A percentile compares a stretch with the other conserved stretches of the same genome.
These are phyloP conservation scores for Pseudogymnoascus sp. DNA, from an alignment of 2,329 filamentous ascomycete genomes.

Conservation along the genomic window DNA sequence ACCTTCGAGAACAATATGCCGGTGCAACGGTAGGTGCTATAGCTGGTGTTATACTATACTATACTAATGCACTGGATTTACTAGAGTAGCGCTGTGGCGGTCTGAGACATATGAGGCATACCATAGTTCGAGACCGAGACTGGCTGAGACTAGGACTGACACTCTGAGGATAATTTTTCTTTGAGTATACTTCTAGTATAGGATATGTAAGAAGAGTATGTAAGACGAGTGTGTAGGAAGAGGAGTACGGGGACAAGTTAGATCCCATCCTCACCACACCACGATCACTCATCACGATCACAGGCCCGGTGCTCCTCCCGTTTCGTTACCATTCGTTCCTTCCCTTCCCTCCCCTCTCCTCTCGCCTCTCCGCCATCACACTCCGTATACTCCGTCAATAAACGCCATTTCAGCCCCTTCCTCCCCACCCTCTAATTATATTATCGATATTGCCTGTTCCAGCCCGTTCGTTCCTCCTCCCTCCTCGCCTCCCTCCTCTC, in stretches of 20 bases:
- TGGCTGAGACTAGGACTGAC: not conserved
- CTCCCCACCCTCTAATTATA: not conserved
- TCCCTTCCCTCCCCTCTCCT: not conserved
- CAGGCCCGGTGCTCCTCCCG: not conserved
- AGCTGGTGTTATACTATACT: not conserved
- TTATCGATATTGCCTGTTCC: not conserved
- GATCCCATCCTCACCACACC: not conserved
- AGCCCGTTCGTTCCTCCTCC: not conserved
- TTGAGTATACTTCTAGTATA: no score
- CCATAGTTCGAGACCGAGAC: not conserved
- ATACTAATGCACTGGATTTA: not conserved
- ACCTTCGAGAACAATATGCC: constrained; percentile 4
- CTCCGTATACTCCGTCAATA: not conserved
- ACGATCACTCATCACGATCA: not conserved
- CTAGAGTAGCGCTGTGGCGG: not conserved
- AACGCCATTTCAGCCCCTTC: not conserved
- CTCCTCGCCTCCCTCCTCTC: not conserved
- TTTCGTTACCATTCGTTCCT: not conserved
- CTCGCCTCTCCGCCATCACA: not conserved
- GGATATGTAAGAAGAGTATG: no score
- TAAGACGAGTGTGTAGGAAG: no score
- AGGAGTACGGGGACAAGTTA: no score
- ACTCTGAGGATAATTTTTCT: not conserved
- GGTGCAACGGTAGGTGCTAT: not conserved
- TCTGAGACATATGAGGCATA: constrained; percentile 3